Percentiles rank a stretch among this genome's conserved stretches.
These are phyloP conservation scores for Brassica rapa DNA, from an alignment of 345 rosid species.

Conservation along the genomic window DNA sequence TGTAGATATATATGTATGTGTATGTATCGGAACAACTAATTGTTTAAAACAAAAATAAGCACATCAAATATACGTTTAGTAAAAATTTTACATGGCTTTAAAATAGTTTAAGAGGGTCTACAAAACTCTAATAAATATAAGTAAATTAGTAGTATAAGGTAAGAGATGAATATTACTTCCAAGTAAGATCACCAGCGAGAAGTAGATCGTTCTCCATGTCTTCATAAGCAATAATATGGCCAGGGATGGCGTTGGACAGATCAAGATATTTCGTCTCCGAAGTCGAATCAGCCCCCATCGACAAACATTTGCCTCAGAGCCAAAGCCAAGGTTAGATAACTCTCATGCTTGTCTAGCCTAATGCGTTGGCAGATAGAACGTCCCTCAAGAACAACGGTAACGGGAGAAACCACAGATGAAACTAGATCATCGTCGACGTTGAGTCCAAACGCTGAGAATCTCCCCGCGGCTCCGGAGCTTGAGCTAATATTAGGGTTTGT, in stretches of 20 bases:
- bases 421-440: slow-evolving; percentile 64
- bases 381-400: slow-evolving; percentile 84
- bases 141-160: not conserved
- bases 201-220: slow-evolving; percentile 94
- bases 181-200: slow-evolving; percentile 88
- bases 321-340: slow-evolving; percentile 78
- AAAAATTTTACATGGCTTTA: no score
- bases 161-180: slow-evolving; percentile 60
- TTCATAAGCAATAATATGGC: slow-evolving; percentile 80
- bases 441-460: slow-evolving; percentile 44
- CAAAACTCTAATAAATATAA: not conserved
- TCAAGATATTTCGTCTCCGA: slow-evolving; percentile 44
- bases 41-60: no score
- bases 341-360: slow-evolving; percentile 73
- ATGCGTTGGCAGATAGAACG: slow-evolving; percentile 89
- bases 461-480: slow-evolving; percentile 21
- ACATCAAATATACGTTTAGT: no score
- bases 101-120: not conserved
- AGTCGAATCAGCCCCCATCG: slow-evolving; percentile 41
- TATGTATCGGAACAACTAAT: not conserved
- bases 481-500: slow-evolving; percentile 28
- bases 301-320: slow-evolving; percentile 84
- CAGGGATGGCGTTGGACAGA: slow-evolving; percentile 84
- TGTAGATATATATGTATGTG: not conserved
- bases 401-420: slow-evolving; percentile 69